These are phyloP conservation scores for Trypanosoma grayi DNA, from an alignment of 208 protist genomes.

Conservation along the genomic window DNA sequence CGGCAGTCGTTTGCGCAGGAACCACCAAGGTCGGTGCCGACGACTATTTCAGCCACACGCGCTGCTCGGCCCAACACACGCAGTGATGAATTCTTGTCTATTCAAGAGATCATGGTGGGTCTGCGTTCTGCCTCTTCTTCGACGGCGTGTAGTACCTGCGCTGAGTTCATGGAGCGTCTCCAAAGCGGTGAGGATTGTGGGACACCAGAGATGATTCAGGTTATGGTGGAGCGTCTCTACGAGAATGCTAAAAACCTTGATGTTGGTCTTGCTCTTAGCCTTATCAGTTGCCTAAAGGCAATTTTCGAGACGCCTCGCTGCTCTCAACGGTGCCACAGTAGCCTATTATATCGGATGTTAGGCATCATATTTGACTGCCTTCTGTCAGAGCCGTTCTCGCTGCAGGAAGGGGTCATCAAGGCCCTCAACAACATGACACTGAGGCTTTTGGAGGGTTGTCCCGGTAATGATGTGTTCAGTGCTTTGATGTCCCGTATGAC, in stretches of 20 bases:
- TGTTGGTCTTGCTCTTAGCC: constrained; percentile 40
- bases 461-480: constrained; percentile 75
- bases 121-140: constrained; percentile 54
- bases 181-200: constrained; percentile 61
- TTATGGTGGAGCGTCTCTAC: constrained; percentile 75
- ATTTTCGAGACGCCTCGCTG: constrained; percentile 51
- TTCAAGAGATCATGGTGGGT: constrained; percentile 77
- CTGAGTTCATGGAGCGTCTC: constrained; percentile 64
- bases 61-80: background rate
- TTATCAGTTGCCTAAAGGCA: constrained; percentile 68
- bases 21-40: background rate
- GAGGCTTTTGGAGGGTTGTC: constrained; percentile 61
- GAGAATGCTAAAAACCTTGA: constrained; percentile 66
- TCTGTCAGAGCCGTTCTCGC: constrained; percentile 74
- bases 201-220: constrained; percentile 75
- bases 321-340: constrained; percentile 61
- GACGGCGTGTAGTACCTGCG: constrained; percentile 62
- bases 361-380: constrained; percentile 87
- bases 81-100: constrained; percentile 55
- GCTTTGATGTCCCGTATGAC: constrained; percentile 79
- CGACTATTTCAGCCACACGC: background rate
- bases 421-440: constrained; percentile 84
- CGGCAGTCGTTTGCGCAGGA: too few relatives aligned
- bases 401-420: constrained; percentile 66
- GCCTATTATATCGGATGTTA: constrained; percentile 62